Base-by-base conservation (phyloP, 2,329 filamentous ascomycete genomes). In the Fusarium redolens region DNA sequence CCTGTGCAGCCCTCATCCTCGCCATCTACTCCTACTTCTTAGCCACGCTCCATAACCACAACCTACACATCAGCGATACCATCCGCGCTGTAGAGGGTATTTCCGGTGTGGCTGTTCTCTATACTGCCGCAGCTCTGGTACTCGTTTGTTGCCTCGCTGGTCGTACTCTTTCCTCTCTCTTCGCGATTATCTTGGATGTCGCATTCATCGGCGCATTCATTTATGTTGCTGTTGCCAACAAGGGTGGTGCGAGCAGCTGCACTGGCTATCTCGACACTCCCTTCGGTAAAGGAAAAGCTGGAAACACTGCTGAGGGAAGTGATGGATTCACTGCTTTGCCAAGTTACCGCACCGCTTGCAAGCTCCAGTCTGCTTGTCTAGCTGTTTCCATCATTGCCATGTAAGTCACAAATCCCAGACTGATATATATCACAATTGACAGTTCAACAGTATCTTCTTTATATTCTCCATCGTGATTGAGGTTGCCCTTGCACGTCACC, bases 11-110 rank as follows among this genome's bases (percentile, higher is more conserved):
- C 66, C 87, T 97, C 74, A 88, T 96, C 69, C 88, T 98, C 69
- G 92, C 89, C 74, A 89, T 96, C 78, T 95, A 92, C 86, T 92
- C 91, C 55, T 97, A 97, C 86, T 97, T 95, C 86, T 89, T 98
- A 55, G 90, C 92, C 13, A 88, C 92, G 13, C 88, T 95, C 18
- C 81, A 88, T 69, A 89, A 92, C 77, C 90, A 94, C 82, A 77
- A 90, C 74, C 81, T 91, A 18, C 64, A 78, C 65, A 95, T 95
- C 73, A 85, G 88, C 22, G 89, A 82, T 74, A 92, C 89, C 84
- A 84, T 92, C 67, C 91, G 91, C 62, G 93, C 93, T 33, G 93
- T 96, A 62, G 91, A 91, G 78, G 94, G 93, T 71, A 91, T 98
- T 66, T 88, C 93, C 0, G 95, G 95, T 56, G 87, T 88, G 3